Percentiles rank a stretch among this genome's conserved stretches.
These are phyloP conservation scores for Pseudevernia furfuracea DNA, from an alignment of 495 filamentous ascomycete genomes.

Conservation along the genomic window DNA sequence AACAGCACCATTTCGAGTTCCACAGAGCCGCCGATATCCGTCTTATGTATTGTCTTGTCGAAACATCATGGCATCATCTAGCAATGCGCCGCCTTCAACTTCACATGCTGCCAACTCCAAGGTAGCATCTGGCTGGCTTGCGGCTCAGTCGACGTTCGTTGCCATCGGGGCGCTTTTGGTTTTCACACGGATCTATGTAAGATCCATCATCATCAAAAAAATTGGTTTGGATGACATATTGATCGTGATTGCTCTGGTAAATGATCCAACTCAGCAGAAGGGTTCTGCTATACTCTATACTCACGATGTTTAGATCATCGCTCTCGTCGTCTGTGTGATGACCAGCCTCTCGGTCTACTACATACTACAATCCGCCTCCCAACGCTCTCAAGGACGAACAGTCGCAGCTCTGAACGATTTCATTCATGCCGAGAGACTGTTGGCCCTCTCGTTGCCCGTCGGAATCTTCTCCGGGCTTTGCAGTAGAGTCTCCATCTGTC, in stretches of 20 bases:
- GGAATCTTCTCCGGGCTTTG: conserved; percentile 36
- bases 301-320: too few species aligned
- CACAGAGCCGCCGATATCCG: too few species aligned
- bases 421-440: too few species aligned
- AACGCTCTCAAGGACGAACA: not conserved
- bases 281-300: too few species aligned
- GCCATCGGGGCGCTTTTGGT: not conserved
- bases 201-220: conserved; percentile 5
- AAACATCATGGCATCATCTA: too few species aligned
- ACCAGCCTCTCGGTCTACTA: not conserved
- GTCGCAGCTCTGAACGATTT: not conserved
- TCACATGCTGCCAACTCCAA: too few species aligned
- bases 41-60: too few species aligned
- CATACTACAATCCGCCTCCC: not conserved
- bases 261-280: not conserved
- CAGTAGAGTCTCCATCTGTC: conserved; percentile 40
- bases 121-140: too few species aligned
- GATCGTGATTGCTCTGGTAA: not conserved
- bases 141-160: too few species aligned
- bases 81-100: too few species aligned
- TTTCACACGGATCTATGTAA: not conserved
- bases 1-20: too few species aligned
- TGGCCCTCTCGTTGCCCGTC: conserved; percentile 21
- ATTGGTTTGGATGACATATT: conserved; percentile 8
- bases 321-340: not conserved